Evolutionary conservation across 306 rosid genomes (phyloP).

Genomic region (Lotus japonicus): DNA sequence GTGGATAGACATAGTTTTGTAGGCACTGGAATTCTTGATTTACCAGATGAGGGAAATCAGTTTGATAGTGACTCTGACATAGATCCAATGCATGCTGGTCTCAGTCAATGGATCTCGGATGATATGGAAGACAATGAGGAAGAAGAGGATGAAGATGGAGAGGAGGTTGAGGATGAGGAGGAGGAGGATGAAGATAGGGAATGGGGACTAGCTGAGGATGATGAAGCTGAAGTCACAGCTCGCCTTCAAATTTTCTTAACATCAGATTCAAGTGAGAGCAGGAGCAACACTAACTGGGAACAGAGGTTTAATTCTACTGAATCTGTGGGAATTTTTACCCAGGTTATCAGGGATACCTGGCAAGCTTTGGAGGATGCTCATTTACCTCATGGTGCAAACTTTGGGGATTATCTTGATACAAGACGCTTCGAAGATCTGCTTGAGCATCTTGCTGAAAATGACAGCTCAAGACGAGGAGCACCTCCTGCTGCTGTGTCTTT

Average conservation of each 20-base stretch:
- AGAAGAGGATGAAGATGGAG: constrained; percentile 21
- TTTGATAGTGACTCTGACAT: constrained; percentile 77
- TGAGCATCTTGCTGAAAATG: constrained; percentile 68
- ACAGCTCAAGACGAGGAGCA: constrained; percentile 76
- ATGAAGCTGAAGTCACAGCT: constrained; percentile 39
- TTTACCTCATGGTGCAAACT: constrained; percentile 38
- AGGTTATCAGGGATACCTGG: constrained; percentile 38
- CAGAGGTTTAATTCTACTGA: constrained; percentile 38
- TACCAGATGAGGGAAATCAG: constrained; percentile 42
- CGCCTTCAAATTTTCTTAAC: constrained; percentile 36
- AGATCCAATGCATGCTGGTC: constrained; percentile 93
- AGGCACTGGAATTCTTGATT: constrained; percentile 44
- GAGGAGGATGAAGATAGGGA: constrained; percentile 40
- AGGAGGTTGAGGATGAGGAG: constrained; percentile 25
- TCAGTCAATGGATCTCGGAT: constrained; percentile 59
- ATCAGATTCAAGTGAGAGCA: constrained; percentile 37
- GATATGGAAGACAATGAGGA: constrained; percentile 44
- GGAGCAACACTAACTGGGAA: constrained; percentile 28
- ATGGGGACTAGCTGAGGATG: constrained; percentile 50
- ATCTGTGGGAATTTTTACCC: constrained; percentile 34
- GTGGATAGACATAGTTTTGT: constrained; percentile 64
- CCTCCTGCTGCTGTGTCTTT: constrained; percentile 74
- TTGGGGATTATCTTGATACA: constrained; percentile 63
- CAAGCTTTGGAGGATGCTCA: constrained; percentile 40
- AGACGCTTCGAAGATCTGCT: constrained; percentile 64